These are phyloP conservation scores for Calonectria ilicicola DNA, from an alignment of 2,329 filamentous ascomycete genomes.

Conservation along the genomic window DNA sequence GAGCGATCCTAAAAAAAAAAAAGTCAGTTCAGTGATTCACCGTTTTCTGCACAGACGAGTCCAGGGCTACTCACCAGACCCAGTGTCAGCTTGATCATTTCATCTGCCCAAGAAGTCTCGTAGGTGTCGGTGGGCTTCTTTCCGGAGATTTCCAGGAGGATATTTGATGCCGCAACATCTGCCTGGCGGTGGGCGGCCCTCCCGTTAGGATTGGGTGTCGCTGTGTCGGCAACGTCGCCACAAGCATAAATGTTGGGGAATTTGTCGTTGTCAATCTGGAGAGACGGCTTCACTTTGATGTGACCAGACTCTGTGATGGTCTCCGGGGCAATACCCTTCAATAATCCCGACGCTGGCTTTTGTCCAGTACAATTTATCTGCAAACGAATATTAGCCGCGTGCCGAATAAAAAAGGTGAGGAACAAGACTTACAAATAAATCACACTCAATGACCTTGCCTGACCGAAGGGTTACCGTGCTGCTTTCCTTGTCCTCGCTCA, in stretches of 20 bases:
- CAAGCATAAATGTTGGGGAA: constrained; percentile 69
- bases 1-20: constrained; percentile 54
- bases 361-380: constrained; percentile 72
- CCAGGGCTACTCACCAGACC: constrained; percentile 56
- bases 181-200: constrained; percentile 67
- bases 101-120: constrained; percentile 58
- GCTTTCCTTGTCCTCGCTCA: constrained; percentile 49
- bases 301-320: constrained; percentile 60
- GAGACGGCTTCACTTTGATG: constrained; percentile 65
- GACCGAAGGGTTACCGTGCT: constrained; percentile 58
- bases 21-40: neutral
- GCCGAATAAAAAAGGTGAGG: rapidly evolving
- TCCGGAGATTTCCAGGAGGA: constrained; percentile 59
- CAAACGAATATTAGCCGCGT: neutral
- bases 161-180: constrained; percentile 64
- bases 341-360: constrained; percentile 63
- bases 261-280: constrained; percentile 64
- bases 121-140: constrained; percentile 54
- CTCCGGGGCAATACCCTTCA: constrained; percentile 55
- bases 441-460: constrained; percentile 58
- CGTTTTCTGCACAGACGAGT: neutral
- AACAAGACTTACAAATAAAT: constrained; percentile 58
- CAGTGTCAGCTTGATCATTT: constrained; percentile 65
- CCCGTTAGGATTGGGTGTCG: constrained; percentile 62
- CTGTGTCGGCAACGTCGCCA: constrained; percentile 71